Evolutionary conservation across 768 basidiomycete genomes (phyloP), one percentile per base, ranked within the genome.

Genomic region (Phanerochaete carnosa): DNA sequence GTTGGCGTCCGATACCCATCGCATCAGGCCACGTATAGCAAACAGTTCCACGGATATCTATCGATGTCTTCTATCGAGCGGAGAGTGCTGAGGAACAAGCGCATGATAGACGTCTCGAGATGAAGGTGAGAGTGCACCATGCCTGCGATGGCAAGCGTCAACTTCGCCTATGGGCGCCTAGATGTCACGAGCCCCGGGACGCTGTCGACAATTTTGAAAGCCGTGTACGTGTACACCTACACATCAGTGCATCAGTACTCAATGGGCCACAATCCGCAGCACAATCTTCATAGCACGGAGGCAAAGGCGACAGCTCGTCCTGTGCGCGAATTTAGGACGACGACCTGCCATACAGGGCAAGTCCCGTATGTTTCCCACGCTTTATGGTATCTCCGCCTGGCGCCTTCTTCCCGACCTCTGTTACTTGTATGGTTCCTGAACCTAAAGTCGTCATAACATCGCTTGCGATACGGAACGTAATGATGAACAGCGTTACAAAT

Each of bases 71-170:
- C 45, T 19, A 19, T 49, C 23, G 4, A 19, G 19, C 39, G 39
- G 39, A 43, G 19, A 43, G 39, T 43, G 19, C 7, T 49, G 22
- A 49, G 23, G 4, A 11, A 25, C 13, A 39, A 55, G 54, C 54
- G 32, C 37, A 13, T 55, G 54, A 55, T 55, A 55, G 54, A 55
- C 54, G 54, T 55, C 25, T 15, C 25, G 37, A 55, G 54, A 55
- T 55, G 54, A 39, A 39, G 35, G 22, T 43, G 39, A 39, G 54
- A 55, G 35, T 23, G 35, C 22, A 29, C 23, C 25, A 49, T 12
- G 47, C 39, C 39, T 19, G 16, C 39, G 39, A 43, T 43, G 39
- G 39, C 16, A 43, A 43, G 26, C 28, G 47, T 19, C 28, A 26
- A 29, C 47, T 25, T 49, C 47, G 47, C 47, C 47, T 49, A 13